phyloP scores from a whole-genome alignment of 2,329 filamentous ascomycete species.

The Claviceps sp. region DNA sequence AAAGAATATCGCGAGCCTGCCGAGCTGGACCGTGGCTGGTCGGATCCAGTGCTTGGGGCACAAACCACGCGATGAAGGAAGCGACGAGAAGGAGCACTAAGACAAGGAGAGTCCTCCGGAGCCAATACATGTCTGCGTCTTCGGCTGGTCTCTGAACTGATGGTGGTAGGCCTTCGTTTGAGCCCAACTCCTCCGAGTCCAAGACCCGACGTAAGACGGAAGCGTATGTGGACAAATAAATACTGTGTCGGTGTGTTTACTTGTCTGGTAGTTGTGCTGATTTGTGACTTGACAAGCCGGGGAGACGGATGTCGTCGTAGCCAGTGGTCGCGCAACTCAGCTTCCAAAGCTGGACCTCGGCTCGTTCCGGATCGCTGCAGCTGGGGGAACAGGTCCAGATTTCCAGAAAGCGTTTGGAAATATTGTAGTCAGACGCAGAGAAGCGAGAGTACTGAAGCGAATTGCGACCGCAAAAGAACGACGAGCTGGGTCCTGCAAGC shows the following conservation, averaged over 20 bases:
- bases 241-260: neutral
- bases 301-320: neutral
- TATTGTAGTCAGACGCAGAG: neutral
- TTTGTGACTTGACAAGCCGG: no score
- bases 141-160: neutral
- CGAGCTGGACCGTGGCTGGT: constrained; percentile 49
- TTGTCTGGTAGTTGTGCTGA: neutral
- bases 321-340: neutral
- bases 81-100: constrained; percentile 27
- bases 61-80: constrained; percentile 33
- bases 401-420: no score
- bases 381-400: neutral
- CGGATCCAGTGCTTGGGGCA: constrained; percentile 47
- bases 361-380: neutral
- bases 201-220: neutral
- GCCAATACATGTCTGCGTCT: constrained; percentile 27
- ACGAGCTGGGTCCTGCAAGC: neutral
- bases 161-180: neutral
- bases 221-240: neutral
- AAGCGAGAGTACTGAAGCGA: neutral
- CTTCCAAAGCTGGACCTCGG: neutral
- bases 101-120: constrained; percentile 30
- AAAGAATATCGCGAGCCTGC: constrained; percentile 47
- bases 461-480: neutral
- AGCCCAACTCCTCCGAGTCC: neutral